phyloP scores from a whole-genome alignment of 2,329 filamentous ascomycete species.

The Curvularia lunata region DNA sequence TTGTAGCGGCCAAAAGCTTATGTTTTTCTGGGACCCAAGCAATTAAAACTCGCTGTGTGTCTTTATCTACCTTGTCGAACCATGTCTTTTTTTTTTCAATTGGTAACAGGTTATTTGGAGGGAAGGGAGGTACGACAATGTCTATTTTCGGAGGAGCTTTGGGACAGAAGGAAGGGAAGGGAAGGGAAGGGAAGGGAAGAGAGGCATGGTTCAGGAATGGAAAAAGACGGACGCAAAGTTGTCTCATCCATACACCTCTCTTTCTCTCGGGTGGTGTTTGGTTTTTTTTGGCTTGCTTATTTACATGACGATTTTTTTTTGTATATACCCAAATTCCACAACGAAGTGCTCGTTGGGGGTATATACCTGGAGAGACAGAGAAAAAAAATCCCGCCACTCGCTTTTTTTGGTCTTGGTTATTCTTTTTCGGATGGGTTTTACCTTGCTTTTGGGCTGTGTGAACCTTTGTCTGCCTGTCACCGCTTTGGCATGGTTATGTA shows the following conservation, averaged over 20 bases:
- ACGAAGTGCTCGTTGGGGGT: conserved; percentile 19
- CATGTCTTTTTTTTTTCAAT: neutral
- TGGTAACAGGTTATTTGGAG: neutral
- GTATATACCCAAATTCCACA: conserved; percentile 14
- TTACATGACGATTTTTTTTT: neutral
- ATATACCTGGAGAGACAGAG: neutral
- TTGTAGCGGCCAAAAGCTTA: neutral
- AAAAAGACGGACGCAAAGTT: neutral
- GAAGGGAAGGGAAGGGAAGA: neutral
- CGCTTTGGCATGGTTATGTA: too few relatives aligned
- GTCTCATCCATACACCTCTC: conserved; percentile 1
- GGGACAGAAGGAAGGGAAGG: too few relatives aligned
- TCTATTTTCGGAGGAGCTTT: neutral
- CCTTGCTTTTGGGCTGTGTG: neutral
- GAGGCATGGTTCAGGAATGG: neutral
- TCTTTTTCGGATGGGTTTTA: neutral
- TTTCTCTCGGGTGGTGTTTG: neutral
- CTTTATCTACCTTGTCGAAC: conserved; percentile 2
- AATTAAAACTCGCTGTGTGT: conserved; percentile 1
- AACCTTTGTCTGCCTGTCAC: too few relatives aligned
- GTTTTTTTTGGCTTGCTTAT: neutral
- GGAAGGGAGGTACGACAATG: neutral
- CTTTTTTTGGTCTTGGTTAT: neutral
- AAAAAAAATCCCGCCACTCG: conserved; percentile 3
- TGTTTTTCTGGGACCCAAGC: neutral